Evolutionary conservation across 2,329 filamentous ascomycete genomes (phyloP), one percentile per base, ranked within the genome.

Genomic region (Cladophialophora exuberans): DNA sequence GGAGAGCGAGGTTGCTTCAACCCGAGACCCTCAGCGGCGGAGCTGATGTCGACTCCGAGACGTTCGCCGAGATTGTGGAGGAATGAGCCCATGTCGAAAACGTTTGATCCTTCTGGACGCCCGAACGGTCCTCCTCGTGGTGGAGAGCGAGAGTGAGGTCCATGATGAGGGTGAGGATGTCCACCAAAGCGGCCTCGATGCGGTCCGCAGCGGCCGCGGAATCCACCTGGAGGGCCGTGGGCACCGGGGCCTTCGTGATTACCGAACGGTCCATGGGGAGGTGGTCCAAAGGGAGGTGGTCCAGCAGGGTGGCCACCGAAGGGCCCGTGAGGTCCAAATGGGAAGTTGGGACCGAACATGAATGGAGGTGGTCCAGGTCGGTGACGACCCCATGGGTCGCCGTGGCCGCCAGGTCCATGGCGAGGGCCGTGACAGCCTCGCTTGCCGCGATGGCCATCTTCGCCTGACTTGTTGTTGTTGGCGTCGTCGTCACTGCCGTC

Each of bases 41-140:
- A 57, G 38, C 60, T 50, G 28, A 68, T 50, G 35, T 67, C 65
- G 17, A 70, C 56, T 9, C 69, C 70, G 41, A 71, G 62, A 18
- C 65, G 63, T 26, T 65, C 61, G 17, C 65, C 62, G 1, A 73
- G 57, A 4, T 65, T 62, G 51, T 59, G 63, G 10, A 71, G 55
- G 53, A 70, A 69, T 39, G 47, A 48, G 47, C 35, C 60, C 50
- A 63, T 57, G 54, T 62, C 59, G 53, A 62, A 66, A 41, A 47
- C 57, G 36, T 33, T 47, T n/a, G 35, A 36, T 33, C 25, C 43
- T 5, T 36, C 47, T 38, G 15, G 44, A 41, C 57, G 51, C 10
- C 30, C 31, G 41, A 52, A 52, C 10, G 54, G 54, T 17, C 28
- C 42, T 30, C 53, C 43, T 58, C 56, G 58, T 55, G 63, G 15